Evolutionary conservation across 495 filamentous ascomycete species (phyloP), one percentile per base, ranked within the genome.

Genomic region (Penicillium tannophilum): DNA sequence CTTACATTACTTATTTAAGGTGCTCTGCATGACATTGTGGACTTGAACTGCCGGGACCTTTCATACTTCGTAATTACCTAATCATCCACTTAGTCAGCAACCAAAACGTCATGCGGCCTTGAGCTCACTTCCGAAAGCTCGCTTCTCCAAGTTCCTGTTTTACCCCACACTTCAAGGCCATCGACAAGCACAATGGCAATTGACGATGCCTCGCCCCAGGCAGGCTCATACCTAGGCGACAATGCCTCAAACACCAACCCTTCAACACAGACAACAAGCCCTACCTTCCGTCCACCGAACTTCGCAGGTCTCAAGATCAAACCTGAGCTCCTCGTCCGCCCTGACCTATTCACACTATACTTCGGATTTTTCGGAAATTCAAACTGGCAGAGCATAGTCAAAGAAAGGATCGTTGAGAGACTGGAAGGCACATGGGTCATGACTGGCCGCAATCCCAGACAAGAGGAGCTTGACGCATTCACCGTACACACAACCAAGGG

Each of bases 401-500:
- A 8, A 36, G 1, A 12, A 31, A 39, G 14, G 8, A 31, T 46
- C 24, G 45, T 45, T 0, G 28, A 53, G 7, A 66, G 66, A 6
- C 43, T 73, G 2, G 65, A 70, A 17, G 63, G 55, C 16, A 35
- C 48, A 8, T 64, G 62, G 36, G 49, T 63, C 3, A 2, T 71
- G 0, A 47, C 70, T 4, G 62, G 63, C 10, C 75, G 76, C 14
- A 17, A 52, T 9, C 63, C 64, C 1, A 73, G 68, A 6, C 76
- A 79, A 51, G 60, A 65, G 6, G 76, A 79, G 47, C n/a, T 76
- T 12, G 73, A 79, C 60, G 69, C 67, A 6, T 60, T 72, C 24
- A 62, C 67, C n/a, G 57, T 59, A 20, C 60, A 62, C 48, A 39
- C 44, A 26, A 68, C 69, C 6, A 59, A 57, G 2, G 28, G 31